Base-by-base conservation (phyloP, 768 basidiomycete species). In the Agrocybe pediades region DNA sequence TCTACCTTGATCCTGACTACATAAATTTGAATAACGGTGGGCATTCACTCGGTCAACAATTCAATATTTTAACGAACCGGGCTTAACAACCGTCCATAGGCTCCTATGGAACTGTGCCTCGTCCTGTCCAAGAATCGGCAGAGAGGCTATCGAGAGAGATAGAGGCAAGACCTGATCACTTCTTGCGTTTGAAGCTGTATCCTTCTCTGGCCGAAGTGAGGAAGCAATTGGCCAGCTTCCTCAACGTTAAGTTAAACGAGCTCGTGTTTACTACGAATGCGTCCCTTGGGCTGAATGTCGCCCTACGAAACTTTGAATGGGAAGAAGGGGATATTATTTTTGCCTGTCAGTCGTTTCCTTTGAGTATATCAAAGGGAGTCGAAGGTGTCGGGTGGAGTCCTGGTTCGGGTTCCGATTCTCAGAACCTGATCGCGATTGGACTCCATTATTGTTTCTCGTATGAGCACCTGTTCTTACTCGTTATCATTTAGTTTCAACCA, bases 241-340 rank as follows among this genome's bases (percentile, higher is more conserved):
- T 83, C 11, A 79, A 77, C 0, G 72, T 74, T 0, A 61, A 76
- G 0, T 57, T 57, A 6, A 77, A 83, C 33, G 85, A 86, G 59
- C 70, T 78, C 17, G 82, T 86, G 27, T 68, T 82, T 8, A 77
- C 84, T 1, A 71, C 76, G 0, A 88, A 88, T 59, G 77, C 86
- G 0, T 83, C 83, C 0, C 75, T 80, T 51, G 87, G 82, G 3
- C 60, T 92, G 29, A 84, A 85, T 58, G 87, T 83, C 6, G 71
- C 91, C 44, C 63, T 89, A 36, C 71, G 75, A 40, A 89, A 89
- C 54, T 73, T 92, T 25, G 69, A 76, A 40, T 89, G 86, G 86
- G 68, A 76, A 20, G 62, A 78, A 44, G 81, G 78, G 0, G 90
- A 92, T 64, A 67, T 86, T 3, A 72, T 92, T 43, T 66, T 91